Evolutionary conservation across 495 filamentous ascomycete genomes (phyloP).

Genomic region (Penicillium steckii): DNA sequence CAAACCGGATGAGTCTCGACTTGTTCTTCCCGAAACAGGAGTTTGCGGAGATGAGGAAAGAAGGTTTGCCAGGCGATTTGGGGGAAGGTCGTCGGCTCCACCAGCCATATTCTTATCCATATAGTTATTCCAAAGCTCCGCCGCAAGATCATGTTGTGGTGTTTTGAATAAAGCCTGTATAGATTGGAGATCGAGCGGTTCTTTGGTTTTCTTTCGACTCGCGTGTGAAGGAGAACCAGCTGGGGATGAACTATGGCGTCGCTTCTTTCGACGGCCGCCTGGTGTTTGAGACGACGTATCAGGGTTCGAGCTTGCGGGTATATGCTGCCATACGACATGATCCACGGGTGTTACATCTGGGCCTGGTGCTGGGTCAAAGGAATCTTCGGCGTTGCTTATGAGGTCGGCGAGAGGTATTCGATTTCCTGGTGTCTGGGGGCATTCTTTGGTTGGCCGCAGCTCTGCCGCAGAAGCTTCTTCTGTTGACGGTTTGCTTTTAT

Average conservation of each 20-base stretch:
- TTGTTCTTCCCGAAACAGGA: conserved; percentile 39
- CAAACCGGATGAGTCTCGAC: conserved; percentile 51
- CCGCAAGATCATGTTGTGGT: conserved; percentile 76
- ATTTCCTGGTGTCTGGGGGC: conserved; percentile 71
- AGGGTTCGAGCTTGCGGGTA: conserved; percentile 45
- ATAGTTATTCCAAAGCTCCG: conserved; percentile 86
- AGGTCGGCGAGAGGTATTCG: conserved; percentile 77
- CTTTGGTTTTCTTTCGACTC: conserved; percentile 41
- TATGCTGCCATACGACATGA: conserved; percentile 68
- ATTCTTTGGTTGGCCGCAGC: conserved; percentile 42
- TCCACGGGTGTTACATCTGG: conserved; percentile 64
- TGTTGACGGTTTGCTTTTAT: conserved; percentile 21
- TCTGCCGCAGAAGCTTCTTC: conserved; percentile 18
- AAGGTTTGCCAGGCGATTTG: conserved; percentile 59
- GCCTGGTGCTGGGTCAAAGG: conserved; percentile 37
- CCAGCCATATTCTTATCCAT: conserved; percentile 47
- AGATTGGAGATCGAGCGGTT: conserved; percentile 48
- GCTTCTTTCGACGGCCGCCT: conserved; percentile 59
- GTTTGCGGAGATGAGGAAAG: conserved; percentile 73
- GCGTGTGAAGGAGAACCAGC: conserved; percentile 64
- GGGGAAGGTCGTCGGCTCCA: conserved; percentile 33
- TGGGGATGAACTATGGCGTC: conserved; percentile 79
- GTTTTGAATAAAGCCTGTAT: conserved; percentile 63
- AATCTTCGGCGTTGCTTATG: conserved; percentile 68
- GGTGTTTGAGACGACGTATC: conserved; percentile 43